These are phyloP conservation scores for Sclerotinia trifoliorum DNA, from an alignment of 2,329 filamentous ascomycete species.

Conservation along the genomic window DNA sequence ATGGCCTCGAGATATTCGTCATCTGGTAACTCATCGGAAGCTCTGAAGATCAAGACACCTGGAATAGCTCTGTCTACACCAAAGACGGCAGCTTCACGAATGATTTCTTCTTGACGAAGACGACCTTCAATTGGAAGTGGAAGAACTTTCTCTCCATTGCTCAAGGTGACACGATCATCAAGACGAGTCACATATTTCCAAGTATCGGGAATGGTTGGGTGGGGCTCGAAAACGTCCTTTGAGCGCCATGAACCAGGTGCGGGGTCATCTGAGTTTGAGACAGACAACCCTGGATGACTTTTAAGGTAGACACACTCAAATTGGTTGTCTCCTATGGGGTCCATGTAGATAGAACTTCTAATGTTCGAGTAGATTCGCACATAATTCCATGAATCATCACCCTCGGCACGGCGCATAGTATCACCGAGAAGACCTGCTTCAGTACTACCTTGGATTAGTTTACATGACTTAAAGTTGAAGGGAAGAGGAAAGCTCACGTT, in stretches of 20 bases:
- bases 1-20: slow-evolving; percentile 49
- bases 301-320: slow-evolving; percentile 40
- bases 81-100: slow-evolving; percentile 58
- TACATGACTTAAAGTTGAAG: not conserved
- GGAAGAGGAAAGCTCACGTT: slow-evolving; percentile 27
- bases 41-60: slow-evolving; percentile 53
- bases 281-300: slow-evolving; percentile 43
- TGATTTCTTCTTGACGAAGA: slow-evolving; percentile 51
- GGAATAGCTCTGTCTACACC: slow-evolving; percentile 53
- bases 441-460: slow-evolving; percentile 40
- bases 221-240: slow-evolving; percentile 46
- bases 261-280: slow-evolving; percentile 45
- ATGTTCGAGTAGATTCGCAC: slow-evolving; percentile 41
- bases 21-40: slow-evolving; percentile 44
- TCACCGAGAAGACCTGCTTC: slow-evolving; percentile 63
- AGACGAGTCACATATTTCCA: slow-evolving; percentile 50
- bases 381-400: slow-evolving; percentile 62
- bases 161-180: slow-evolving; percentile 48
- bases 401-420: slow-evolving; percentile 47
- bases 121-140: slow-evolving; percentile 52
- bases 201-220: slow-evolving; percentile 43
- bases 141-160: slow-evolving; percentile 51
- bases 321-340: slow-evolving; percentile 38
- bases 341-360: slow-evolving; percentile 29
- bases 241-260: slow-evolving; percentile 46